Percentiles rank a stretch among this genome's conserved stretches.
These are phyloP conservation scores for Penicillium sp. DNA, from an alignment of 2,329 filamentous ascomycete species.

Conservation along the genomic window DNA sequence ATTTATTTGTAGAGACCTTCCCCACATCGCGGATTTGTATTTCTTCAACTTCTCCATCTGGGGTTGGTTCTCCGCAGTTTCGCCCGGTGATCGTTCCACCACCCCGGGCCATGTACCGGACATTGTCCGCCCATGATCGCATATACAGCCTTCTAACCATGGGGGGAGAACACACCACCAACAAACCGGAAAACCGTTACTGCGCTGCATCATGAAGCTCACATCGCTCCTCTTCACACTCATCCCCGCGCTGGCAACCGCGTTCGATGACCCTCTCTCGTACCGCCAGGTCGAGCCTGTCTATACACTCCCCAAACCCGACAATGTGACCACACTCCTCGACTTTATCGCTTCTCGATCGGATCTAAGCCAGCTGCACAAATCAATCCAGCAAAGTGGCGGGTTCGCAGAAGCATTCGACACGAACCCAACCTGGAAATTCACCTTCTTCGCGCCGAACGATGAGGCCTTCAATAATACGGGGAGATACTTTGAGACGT, in stretches of 20 bases:
- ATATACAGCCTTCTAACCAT: neutral
- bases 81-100: neutral
- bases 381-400: neutral
- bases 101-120: neutral
- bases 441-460: slow-evolving; percentile 39
- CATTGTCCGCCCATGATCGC: neutral
- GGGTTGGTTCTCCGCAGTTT: neutral
- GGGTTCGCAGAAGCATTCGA: slow-evolving; percentile 37
- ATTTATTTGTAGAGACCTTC: neutral
- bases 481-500: slow-evolving; percentile 27
- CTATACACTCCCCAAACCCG: neutral
- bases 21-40: neutral
- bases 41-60: neutral
- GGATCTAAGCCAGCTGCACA: neutral
- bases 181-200: neutral
- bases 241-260: neutral
- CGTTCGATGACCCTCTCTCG: neutral
- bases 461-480: slow-evolving; percentile 36
- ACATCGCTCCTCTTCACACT: neutral
- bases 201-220: neutral
- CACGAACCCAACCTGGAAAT: slow-evolving; percentile 33
- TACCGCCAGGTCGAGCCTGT: neutral
- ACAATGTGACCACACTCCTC: neutral
- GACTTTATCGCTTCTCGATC: neutral
- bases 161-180: neutral